These are phyloP conservation scores for Combretum micranthum DNA, from an alignment of 345 rosid species.

Conservation along the genomic window DNA sequence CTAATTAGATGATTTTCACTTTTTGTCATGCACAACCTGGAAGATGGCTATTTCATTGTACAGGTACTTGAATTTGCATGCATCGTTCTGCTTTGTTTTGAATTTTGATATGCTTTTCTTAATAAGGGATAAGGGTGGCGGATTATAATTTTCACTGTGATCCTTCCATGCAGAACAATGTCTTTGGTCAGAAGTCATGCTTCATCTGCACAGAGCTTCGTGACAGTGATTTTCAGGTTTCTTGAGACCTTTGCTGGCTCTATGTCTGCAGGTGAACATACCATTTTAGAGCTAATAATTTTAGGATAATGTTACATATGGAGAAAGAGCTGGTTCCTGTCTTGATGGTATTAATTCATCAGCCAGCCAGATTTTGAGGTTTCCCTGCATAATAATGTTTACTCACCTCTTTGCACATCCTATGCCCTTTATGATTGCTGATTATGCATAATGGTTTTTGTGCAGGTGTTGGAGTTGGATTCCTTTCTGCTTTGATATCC, in stretches of 20 bases:
- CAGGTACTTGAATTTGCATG: conserved; percentile 45
- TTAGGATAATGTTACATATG: not conserved
- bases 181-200: conserved; percentile 70
- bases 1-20: conserved; percentile 8
- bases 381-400: not conserved
- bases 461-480: conserved; percentile 98
- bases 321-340: not conserved
- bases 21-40: conserved; percentile 19
- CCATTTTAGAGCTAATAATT: conserved; percentile 12
- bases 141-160: conserved; percentile 4
- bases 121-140: not conserved
- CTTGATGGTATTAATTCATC: not conserved
- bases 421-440: conserved; percentile 7
- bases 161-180: conserved; percentile 75
- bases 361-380: too few relatives aligned
- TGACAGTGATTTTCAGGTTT: conserved; percentile 83
- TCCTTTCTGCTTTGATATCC: conserved; percentile 97
- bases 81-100: not conserved
- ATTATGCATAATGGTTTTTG: conserved; percentile 13
- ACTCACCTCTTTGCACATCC: not conserved
- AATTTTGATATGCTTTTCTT: not conserved
- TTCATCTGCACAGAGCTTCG: conserved; percentile 59
- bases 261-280: conserved; percentile 78
- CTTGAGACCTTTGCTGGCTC: conserved; percentile 98
- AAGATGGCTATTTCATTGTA: conserved; percentile 98